Evolutionary conservation across 2,329 filamentous ascomycete genomes (phyloP), one percentile per base, ranked within the genome.

Genomic region (Sarocladium brachiariae): DNA sequence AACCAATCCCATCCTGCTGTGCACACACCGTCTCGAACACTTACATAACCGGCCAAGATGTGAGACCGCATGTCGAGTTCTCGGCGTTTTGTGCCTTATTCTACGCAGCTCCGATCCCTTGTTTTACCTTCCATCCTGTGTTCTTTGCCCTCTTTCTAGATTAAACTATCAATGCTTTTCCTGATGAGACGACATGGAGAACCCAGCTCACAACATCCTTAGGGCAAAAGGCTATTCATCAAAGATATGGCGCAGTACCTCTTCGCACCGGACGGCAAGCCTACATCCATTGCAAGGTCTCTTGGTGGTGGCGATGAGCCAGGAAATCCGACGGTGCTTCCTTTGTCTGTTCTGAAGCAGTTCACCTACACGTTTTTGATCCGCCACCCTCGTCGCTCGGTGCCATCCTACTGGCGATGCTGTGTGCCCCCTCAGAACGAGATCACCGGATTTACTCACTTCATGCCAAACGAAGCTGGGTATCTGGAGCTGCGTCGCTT

Each of bases 361-460:
- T 97, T 95, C 71, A 90, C 96, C 69, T 97, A 92, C 72, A 89
- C 91, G 19, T 97, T 99, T 71, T 78, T 97, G 56, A 97, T 99
- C 74, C 91, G 93, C 52, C 90, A 97, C 66, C 93, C 93, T n/a
- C 83, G 89, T 60, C 83, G 83, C 64, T 87, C 88, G 60, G 91
- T 97, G 57, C 93, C 93, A 7, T 95, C 89, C 43, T 97, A 92
- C 74, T 96, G 86, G 76, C 86, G 92, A 59, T 97, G 92, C 78
- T 95, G 89, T 47, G 80, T 96, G 50, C 91, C 93, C 13, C 93
- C 93, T 0, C 77, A 96, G 51, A 83, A 87, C 62, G 74, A 85
- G 43, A 70, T 89, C 54, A 97, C 92, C 0, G 89, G 89, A 7
- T 97, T 95, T 73, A 76, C 86, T 67, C 73, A 89, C 63, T 96